Evolutionary conservation across 140 eudicot species (phyloP).

Genomic region (Anethum foeniculum): DNA sequence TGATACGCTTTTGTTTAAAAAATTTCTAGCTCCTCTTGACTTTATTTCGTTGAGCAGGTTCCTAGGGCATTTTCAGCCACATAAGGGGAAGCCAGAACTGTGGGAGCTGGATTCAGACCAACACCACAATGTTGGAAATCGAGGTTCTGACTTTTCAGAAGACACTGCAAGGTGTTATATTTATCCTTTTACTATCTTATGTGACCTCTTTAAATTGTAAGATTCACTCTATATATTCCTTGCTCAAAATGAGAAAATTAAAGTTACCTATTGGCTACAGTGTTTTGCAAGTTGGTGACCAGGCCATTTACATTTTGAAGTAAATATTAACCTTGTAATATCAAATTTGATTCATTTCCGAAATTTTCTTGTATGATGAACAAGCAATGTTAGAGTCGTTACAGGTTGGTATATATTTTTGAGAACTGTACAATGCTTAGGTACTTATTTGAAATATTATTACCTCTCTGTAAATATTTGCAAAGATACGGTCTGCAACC

Average conservation of each 20-base stretch:
- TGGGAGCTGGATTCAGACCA: conserved; percentile 98
- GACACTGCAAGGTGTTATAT: conserved; percentile 52
- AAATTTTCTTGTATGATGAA: not conserved
- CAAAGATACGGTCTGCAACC: not conserved
- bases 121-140: conserved; percentile 64
- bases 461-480: not conserved
- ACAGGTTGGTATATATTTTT: not conserved
- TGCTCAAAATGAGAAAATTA: not conserved
- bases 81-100: conserved; percentile 70
- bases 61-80: conserved; percentile 92
- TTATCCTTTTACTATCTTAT: not conserved
- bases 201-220: not conserved
- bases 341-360: not conserved
- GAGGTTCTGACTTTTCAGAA: conserved; percentile 39
- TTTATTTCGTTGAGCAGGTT: conserved; percentile 42
- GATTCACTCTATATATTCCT: not conserved
- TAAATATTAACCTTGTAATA: not conserved
- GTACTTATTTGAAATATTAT: not conserved
- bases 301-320: not conserved
- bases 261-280: not conserved
- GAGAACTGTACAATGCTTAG: not conserved
- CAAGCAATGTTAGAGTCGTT: not conserved
- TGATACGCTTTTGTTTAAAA: not conserved
- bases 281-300: not conserved
- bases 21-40: not conserved